Conservation (phyloP, 495 filamentous ascomycete species). For the Aspergillus asperescens region DNA sequence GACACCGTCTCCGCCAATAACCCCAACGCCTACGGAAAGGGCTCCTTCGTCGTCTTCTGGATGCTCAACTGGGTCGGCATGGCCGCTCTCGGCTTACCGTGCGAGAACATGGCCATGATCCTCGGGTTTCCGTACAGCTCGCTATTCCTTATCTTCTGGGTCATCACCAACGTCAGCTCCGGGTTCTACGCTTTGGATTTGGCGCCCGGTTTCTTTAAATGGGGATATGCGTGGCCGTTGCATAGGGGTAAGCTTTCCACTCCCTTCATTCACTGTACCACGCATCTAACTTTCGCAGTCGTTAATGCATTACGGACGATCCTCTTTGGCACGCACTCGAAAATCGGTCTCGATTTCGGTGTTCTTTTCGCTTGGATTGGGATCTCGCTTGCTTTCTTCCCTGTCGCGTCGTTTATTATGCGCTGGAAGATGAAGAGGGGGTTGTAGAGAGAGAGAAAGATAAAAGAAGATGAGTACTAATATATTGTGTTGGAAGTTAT, state of each 20-base stretch:
- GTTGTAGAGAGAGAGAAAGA: neutral
- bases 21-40: conserved; percentile 54
- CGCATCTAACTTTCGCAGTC: conserved; percentile 31
- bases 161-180: conserved; percentile 64
- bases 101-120: conserved; percentile 69
- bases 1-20: conserved; percentile 39
- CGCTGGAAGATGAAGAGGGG: conserved; percentile 50
- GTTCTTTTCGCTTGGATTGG: conserved; percentile 58
- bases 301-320: conserved; percentile 59
- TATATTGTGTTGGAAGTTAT: neutral
- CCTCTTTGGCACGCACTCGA: conserved; percentile 57
- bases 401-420: conserved; percentile 55
- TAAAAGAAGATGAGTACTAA: neutral
- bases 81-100: conserved; percentile 61
- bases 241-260: conserved; percentile 48
- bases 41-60: conserved; percentile 65
- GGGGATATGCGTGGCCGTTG: conserved; percentile 71
- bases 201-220: conserved; percentile 55
- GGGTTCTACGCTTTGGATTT: conserved; percentile 59
- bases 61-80: conserved; percentile 72
- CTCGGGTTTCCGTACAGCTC: conserved; percentile 62
- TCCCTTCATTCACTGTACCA: neutral
- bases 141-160: conserved; percentile 72
- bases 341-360: conserved; percentile 61
- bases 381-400: conserved; percentile 53